Evolutionary conservation across 345 rosid genomes (phyloP).

Genomic region (Eutrema japonicum): DNA sequence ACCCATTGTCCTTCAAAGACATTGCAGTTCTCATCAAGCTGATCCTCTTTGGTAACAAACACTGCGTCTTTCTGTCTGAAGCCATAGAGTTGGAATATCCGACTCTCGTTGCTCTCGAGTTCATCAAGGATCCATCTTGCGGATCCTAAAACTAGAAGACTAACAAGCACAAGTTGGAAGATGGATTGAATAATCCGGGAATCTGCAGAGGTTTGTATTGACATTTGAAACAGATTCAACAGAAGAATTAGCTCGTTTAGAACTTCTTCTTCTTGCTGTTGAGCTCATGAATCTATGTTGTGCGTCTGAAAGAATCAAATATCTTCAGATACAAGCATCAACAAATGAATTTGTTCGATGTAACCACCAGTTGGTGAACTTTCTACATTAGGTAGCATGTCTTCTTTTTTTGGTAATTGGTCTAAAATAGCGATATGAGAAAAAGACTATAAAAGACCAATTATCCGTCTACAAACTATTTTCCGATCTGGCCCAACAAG

Average conservation of each 20-base stretch:
- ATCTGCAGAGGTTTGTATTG: conserved; percentile 47
- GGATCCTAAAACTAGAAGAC: conserved; percentile 60
- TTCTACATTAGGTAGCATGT: conserved; percentile 37
- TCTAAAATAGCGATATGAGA: neutral
- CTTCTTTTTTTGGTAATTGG: neutral
- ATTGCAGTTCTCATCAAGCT: conserved; percentile 63
- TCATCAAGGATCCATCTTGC: conserved; percentile 56
- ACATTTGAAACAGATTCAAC: conserved; percentile 39
- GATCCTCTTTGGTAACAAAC: conserved; percentile 58
- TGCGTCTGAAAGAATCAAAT: conserved; percentile 13
- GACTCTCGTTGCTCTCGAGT: conserved; percentile 57
- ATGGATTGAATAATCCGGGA: conserved; percentile 58
- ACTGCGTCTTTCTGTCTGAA: conserved; percentile 46
- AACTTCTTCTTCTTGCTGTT: conserved; percentile 20
- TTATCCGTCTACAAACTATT: neutral
- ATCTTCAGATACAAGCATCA: conserved; percentile 54
- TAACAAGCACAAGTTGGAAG: conserved; percentile 57
- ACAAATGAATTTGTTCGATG: conserved; percentile 18
- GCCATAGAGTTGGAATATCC: conserved; percentile 39
- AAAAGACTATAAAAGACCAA: neutral
- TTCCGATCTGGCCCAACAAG: conserved; percentile 4
- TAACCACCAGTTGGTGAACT: conserved; percentile 55
- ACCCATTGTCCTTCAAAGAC: conserved; percentile 84
- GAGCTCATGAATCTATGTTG: conserved; percentile 16
- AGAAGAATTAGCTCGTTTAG: conserved; percentile 1